phyloP scores from a whole-genome alignment of 306 rosid species.

The Lithocarpus polystachyus region DNA sequence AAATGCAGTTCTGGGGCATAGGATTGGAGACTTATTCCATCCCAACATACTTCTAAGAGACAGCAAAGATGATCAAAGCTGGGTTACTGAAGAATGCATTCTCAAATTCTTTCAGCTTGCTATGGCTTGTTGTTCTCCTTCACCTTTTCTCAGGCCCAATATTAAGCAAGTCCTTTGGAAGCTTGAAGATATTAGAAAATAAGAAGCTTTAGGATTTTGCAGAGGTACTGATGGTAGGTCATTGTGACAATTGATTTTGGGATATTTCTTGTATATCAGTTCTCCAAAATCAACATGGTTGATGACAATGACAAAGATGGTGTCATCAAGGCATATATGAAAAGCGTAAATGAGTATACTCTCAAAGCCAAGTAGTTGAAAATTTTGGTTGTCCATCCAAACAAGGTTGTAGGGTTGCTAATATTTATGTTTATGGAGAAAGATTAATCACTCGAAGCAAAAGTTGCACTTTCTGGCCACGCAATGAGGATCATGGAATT shows the following conservation, averaged over 20 bases:
- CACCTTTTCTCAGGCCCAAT: slow-evolving; percentile 77
- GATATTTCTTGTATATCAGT: background rate
- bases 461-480: slow-evolving; percentile 24
- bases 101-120: slow-evolving; percentile 80
- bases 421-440: slow-evolving; percentile 26
- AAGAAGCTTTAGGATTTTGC: slow-evolving; percentile 4
- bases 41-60: slow-evolving; percentile 63
- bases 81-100: slow-evolving; percentile 50
- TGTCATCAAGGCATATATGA: slow-evolving; percentile 34
- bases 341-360: slow-evolving; percentile 5
- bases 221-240: slow-evolving; percentile 13
- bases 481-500: slow-evolving; percentile 3
- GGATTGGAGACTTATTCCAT: slow-evolving; percentile 73
- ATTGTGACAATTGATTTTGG: slow-evolving; percentile 15
- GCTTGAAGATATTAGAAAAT: slow-evolving; percentile 72
- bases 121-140: slow-evolving; percentile 82
- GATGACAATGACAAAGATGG: slow-evolving; percentile 14
- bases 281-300: slow-evolving; percentile 31
- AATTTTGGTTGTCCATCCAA: slow-evolving; percentile 22
- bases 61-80: slow-evolving; percentile 25
- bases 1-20: slow-evolving; percentile 69
- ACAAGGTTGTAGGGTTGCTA: slow-evolving; percentile 25
- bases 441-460: slow-evolving; percentile 28
- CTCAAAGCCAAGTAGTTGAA: slow-evolving; percentile 30
- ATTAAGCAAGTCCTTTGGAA: slow-evolving; percentile 66